Conservation (phyloP, 1,139 yeast genomes). For the Meyerozyma carpophila region DNA sequence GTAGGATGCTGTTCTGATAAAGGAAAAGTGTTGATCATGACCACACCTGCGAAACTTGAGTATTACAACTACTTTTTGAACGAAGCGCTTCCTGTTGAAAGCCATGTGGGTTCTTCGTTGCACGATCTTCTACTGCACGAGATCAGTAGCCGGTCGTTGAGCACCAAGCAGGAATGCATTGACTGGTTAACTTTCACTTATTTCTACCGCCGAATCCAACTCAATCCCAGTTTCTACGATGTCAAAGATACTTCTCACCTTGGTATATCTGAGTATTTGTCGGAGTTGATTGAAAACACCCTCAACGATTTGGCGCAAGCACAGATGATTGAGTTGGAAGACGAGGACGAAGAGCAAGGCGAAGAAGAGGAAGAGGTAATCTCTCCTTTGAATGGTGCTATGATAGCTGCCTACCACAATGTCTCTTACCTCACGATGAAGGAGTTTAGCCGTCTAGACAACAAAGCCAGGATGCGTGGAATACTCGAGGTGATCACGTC, state of each 20-base stretch:
- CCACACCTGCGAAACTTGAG: constrained; percentile 49
- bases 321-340: constrained; percentile 57
- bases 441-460: constrained; percentile 46
- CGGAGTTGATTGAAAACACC: constrained; percentile 77
- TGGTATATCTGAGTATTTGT: constrained; percentile 74
- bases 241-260: constrained; percentile 55
- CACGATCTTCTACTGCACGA: constrained; percentile 71
- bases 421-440: constrained; percentile 65
- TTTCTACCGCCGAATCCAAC: constrained; percentile 72
- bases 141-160: constrained; percentile 60
- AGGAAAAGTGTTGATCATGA: constrained; percentile 46
- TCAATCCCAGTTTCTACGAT: constrained; percentile 88
- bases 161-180: constrained; percentile 74
- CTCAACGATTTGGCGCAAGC: constrained; percentile 59
- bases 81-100: constrained; percentile 81
- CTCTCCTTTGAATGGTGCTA: constrained; percentile 59
- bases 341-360: constrained; percentile 33
- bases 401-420: constrained; percentile 71
- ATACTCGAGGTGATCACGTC: constrained; percentile 62
- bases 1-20: constrained; percentile 49
- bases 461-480: constrained; percentile 53
- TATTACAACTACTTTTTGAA: constrained; percentile 69
- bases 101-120: constrained; percentile 53
- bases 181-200: constrained; percentile 87
- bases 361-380: constrained; percentile 44